Evolutionary conservation across 192 early-diverging fungal species (phyloP).

Genomic region (Pilobolus umbonatus): DNA sequence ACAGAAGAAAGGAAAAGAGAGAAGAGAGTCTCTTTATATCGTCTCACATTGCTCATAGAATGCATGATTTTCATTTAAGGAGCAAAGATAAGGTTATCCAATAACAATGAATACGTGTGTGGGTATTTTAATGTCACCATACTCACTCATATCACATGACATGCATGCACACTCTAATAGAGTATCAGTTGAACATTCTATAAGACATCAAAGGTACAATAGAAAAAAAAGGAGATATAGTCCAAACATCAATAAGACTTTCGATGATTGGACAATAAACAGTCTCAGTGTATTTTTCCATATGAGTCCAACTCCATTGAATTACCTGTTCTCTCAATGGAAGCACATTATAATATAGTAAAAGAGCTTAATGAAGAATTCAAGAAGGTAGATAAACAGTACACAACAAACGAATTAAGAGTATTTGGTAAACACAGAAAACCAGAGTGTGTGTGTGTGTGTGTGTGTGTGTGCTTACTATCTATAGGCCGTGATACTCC

Average conservation of each 20-base stretch:
- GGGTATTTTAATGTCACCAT: too few relatives aligned
- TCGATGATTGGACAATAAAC: neutral
- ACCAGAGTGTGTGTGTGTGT: neutral
- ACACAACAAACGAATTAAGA: conserved; percentile 16
- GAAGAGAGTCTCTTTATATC: too few relatives aligned
- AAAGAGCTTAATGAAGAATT: conserved; percentile 7
- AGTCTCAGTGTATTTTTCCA: neutral
- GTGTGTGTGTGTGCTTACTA: conserved; percentile 9
- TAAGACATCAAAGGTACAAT: too few relatives aligned
- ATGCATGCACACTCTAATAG: too few relatives aligned
- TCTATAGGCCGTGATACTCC: too few relatives aligned
- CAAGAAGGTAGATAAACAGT: conserved; percentile 12
- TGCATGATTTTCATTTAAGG: too few relatives aligned
- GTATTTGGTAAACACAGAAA: conserved; percentile 18
- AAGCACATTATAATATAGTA: conserved; percentile 4
- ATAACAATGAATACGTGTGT: too few relatives aligned
- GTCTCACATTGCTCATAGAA: too few relatives aligned
- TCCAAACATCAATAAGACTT: neutral
- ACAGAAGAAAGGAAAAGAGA: too few relatives aligned
- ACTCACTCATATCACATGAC: too few relatives aligned
- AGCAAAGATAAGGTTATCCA: too few relatives aligned
- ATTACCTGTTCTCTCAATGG: neutral
- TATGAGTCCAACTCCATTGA: neutral
- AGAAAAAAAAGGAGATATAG: neutral
- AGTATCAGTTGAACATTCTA: too few relatives aligned